A percentile compares a stretch with the other conserved stretches of the same genome.
Evolutionary conservation across 2,329 filamentous ascomycete genomes (phyloP).

Genomic region (Apiospora arundinis): DNA sequence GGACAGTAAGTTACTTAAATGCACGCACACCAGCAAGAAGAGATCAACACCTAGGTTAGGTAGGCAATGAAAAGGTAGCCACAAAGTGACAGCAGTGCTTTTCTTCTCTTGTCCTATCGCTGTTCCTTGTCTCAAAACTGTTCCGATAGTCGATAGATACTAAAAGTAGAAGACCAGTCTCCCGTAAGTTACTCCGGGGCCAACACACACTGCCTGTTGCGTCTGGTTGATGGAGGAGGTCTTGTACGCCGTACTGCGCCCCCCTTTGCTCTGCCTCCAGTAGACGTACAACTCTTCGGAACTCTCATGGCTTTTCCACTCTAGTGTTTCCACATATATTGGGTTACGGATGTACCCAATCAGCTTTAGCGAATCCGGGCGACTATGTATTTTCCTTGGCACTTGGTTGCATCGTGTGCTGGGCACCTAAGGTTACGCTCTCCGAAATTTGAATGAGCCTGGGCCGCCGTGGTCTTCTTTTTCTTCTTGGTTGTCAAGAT

Average conservation of each 20-base stretch:
- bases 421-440: neutral
- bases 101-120: neutral
- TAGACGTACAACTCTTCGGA: neutral
- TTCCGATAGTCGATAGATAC: neutral
- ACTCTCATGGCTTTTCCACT: neutral
- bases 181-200: neutral
- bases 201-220: neutral
- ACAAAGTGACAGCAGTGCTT: neutral
- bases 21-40: neutral
- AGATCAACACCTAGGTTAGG: neutral
- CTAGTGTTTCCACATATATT: constrained; percentile 20
- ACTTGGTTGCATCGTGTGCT: neutral
- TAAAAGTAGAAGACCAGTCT: constrained; percentile 9
- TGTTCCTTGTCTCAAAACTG: neutral
- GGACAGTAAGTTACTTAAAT: neutral
- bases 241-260: neutral
- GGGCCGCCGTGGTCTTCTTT: neutral
- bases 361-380: constrained; percentile 17
- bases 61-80: neutral
- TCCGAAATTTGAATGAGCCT: neutral
- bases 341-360: constrained; percentile 8
- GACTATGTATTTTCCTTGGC: constrained; percentile 11
- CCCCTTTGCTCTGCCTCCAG: neutral
- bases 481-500: neutral
- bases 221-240: neutral